Conservation (phyloP, 257 asterid species). For the Scutellaria barbata region DNA sequence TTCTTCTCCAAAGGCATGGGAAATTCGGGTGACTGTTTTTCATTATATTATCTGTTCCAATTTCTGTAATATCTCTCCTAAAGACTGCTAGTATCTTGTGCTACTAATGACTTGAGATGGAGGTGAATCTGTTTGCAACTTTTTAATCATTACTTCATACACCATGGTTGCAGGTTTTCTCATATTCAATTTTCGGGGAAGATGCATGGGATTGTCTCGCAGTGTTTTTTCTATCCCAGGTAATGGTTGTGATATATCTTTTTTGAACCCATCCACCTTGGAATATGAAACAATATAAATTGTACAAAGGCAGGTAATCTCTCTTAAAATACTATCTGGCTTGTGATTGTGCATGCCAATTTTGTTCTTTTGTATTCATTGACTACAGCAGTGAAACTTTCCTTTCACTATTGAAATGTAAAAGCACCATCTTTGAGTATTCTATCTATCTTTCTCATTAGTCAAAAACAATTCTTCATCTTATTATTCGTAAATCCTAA, state of each 20-base stretch:
- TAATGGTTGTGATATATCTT: slow-evolving; percentile 37
- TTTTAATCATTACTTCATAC: slow-evolving; percentile 29
- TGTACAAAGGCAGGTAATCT: slow-evolving; percentile 17
- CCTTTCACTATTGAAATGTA: slow-evolving; percentile 3
- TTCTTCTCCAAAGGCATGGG: slow-evolving; percentile 13
- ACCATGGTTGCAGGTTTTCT: slow-evolving; percentile 67
- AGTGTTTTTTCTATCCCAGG: slow-evolving; percentile 71
- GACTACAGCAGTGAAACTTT: slow-evolving; percentile 19
- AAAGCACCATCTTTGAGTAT: slow-evolving; percentile 30
- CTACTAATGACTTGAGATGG: neutral
- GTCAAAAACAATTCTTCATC: neutral
- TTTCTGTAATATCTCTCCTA: slow-evolving; percentile 12
- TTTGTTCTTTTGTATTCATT: neutral
- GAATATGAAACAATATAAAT: slow-evolving; percentile 23
- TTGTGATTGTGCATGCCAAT: slow-evolving; percentile 19
- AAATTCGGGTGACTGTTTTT: slow-evolving; percentile 1
- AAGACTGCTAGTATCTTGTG: neutral
- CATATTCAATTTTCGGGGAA: slow-evolving; percentile 55
- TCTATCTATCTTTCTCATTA: slow-evolving; percentile 30
- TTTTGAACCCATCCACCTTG: slow-evolving; percentile 26
- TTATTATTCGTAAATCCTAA: slow-evolving; percentile 24
- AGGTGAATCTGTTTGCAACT: neutral
- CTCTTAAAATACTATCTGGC: slow-evolving; percentile 9
- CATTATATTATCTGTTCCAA: slow-evolving; percentile 9
- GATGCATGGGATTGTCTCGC: slow-evolving; percentile 75